Percentiles rank a stretch among this genome's conserved stretches.
phyloP scores from a whole-genome alignment of 805 yeast species.

The Naumovozyma baii region DNA sequence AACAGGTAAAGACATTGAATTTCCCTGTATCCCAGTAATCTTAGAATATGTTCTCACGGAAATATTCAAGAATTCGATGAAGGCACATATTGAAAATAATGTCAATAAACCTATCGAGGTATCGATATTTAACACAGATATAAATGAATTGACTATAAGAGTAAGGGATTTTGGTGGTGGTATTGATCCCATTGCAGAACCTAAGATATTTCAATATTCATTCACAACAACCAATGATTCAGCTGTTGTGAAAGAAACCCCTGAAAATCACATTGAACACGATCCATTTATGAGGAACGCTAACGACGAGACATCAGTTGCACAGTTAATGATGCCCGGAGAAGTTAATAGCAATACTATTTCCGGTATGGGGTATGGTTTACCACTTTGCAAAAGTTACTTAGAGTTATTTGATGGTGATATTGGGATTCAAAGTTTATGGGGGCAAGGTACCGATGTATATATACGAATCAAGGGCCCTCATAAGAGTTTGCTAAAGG shows the following conservation, averaged over 20 bases:
- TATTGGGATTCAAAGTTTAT: slow-evolving; percentile 56
- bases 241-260: slow-evolving; percentile 2
- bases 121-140: slow-evolving; percentile 22
- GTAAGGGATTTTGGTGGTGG: slow-evolving; percentile 88
- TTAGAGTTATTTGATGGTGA: slow-evolving; percentile 65
- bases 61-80: slow-evolving; percentile 71
- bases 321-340: slow-evolving; percentile 57
- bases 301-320: slow-evolving; percentile 30
- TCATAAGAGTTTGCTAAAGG: slow-evolving; percentile 1
- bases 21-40: slow-evolving; percentile 83
- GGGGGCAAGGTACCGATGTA: slow-evolving; percentile 75
- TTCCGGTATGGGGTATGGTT: slow-evolving; percentile 95
- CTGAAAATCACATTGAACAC: background rate
- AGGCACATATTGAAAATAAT: slow-evolving; percentile 75
- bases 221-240: slow-evolving; percentile 52
- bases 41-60: slow-evolving; percentile 83
- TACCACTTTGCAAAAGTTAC: slow-evolving; percentile 73
- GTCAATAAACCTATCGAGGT: slow-evolving; percentile 22
- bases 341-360: slow-evolving; percentile 45
- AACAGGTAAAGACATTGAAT: slow-evolving; percentile 43
- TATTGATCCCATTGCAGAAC: slow-evolving; percentile 54
- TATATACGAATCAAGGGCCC: slow-evolving; percentile 43
- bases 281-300: background rate
- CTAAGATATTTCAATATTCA: slow-evolving; percentile 73
- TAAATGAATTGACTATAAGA: slow-evolving; percentile 52